phyloP scores from a whole-genome alignment of 2,329 filamentous ascomycete species.

The Neofusicoccum ribis region DNA sequence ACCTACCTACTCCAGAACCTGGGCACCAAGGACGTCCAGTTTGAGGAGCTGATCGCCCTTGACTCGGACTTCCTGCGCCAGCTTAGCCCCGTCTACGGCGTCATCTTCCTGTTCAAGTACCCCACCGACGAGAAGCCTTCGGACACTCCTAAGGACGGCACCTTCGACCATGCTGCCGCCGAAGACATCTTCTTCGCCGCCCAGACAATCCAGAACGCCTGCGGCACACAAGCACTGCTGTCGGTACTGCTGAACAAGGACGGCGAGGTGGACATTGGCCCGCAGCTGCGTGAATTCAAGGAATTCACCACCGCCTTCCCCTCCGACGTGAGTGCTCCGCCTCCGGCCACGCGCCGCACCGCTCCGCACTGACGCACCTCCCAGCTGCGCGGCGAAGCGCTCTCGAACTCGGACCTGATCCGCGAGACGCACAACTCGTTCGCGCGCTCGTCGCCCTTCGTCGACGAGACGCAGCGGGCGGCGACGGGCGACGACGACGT shows the following conservation, averaged over 20 bases:
- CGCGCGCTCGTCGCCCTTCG: conserved; percentile 83
- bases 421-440: conserved; percentile 82
- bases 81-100: conserved; percentile 78
- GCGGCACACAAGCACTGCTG: conserved; percentile 91
- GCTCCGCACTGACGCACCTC: not conserved
- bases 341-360: not conserved
- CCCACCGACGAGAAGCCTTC: conserved; percentile 67
- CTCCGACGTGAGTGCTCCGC: conserved; percentile 44
- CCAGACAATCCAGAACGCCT: conserved; percentile 98
- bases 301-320: conserved; percentile 86
- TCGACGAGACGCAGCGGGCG: conserved; percentile 79
- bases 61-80: conserved; percentile 72
- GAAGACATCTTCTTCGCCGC: conserved; percentile 88
- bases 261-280: conserved; percentile 69
- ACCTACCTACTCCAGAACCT: conserved; percentile 92
- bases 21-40: conserved; percentile 90
- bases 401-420: conserved; percentile 64
- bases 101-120: conserved; percentile 99
- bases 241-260: conserved; percentile 88
- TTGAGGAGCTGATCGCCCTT: conserved; percentile 91
- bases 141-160: conserved; percentile 74
- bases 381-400: conserved; percentile 67
- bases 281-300: conserved; percentile 72
- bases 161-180: conserved; percentile 73
- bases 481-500: conserved; percentile 80